A percentile compares a stretch with the other conserved stretches of the same genome.
These are phyloP conservation scores for Fistulinella staudtii DNA, from an alignment of 1,284 basidiomycete genomes.

Conservation along the genomic window DNA sequence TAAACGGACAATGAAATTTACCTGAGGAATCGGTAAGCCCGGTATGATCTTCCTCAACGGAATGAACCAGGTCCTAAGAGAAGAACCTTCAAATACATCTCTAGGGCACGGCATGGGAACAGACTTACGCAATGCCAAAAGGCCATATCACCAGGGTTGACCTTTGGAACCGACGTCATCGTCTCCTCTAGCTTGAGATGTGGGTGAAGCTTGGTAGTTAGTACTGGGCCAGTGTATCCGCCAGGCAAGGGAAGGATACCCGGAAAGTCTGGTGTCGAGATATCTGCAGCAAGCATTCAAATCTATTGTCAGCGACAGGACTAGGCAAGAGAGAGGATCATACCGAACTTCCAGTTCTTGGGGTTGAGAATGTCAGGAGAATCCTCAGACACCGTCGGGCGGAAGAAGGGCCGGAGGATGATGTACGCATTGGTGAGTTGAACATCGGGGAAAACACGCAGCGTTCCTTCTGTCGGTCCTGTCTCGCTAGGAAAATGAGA, in stretches of 20 bases:
- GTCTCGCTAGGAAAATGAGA: slow-evolving; percentile 48
- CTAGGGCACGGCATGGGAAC: not conserved
- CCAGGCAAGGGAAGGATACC: slow-evolving; percentile 44
- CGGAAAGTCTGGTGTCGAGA: slow-evolving; percentile 54
- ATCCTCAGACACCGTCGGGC: slow-evolving; percentile 39
- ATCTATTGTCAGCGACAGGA: not conserved
- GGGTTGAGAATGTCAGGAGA: slow-evolving; percentile 47
- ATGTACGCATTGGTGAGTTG: slow-evolving; percentile 74
- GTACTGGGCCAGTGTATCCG: slow-evolving; percentile 52
- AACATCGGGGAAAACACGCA: slow-evolving; percentile 76
- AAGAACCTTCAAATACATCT: not conserved
- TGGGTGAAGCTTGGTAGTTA: slow-evolving; percentile 54
- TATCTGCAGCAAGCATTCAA: slow-evolving; percentile 37
- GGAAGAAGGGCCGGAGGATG: slow-evolving; percentile 84
- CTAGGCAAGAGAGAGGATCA: slow-evolving; percentile 5
- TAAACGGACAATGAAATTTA: slow-evolving; percentile 27
- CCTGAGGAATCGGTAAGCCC: slow-evolving; percentile 72
- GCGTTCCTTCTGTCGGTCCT: slow-evolving; percentile 72
- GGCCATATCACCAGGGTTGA: slow-evolving; percentile 78
- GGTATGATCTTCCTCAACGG: slow-evolving; percentile 70
- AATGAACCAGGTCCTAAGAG: slow-evolving; percentile 65
- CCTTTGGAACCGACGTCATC: slow-evolving; percentile 73
- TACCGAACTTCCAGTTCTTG: slow-evolving; percentile 72
- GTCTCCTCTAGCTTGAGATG: slow-evolving; percentile 66
- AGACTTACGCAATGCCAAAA: slow-evolving; percentile 75